Evolutionary conservation across 805 yeast species (phyloP).

Genomic region (Cephaloascus albidus): DNA sequence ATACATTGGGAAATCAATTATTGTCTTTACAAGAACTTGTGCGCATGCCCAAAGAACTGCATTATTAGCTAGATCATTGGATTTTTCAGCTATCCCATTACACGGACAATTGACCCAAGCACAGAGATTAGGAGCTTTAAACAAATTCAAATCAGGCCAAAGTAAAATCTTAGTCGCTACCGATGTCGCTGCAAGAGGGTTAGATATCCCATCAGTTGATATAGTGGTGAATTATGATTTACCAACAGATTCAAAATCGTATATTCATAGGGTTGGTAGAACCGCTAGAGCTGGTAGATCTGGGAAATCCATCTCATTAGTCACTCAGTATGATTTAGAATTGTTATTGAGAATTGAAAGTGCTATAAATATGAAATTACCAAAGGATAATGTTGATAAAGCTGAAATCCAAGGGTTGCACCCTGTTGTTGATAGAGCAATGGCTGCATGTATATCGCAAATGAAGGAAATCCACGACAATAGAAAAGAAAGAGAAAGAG

Average conservation of each 20-base stretch:
- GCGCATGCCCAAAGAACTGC: constrained; percentile 93
- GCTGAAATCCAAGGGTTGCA: constrained; percentile 70
- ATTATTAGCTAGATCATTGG: constrained; percentile 66
- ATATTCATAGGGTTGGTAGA: constrained; percentile 86
- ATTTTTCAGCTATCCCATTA: constrained; percentile 84
- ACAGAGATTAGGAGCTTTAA: constrained; percentile 74
- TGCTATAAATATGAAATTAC: constrained; percentile 73
- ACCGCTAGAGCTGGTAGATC: constrained; percentile 92
- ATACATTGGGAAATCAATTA: constrained; percentile 72
- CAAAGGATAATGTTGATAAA: constrained; percentile 73
- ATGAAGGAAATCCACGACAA: constrained; percentile 56
- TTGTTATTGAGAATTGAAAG: constrained; percentile 81
- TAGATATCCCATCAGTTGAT: constrained; percentile 77
- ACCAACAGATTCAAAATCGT: constrained; percentile 79
- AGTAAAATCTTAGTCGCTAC: constrained; percentile 69
- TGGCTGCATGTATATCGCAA: constrained; percentile 78
- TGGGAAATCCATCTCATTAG: constrained; percentile 79
- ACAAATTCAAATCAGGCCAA: constrained; percentile 67
- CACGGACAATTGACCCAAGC: constrained; percentile 89
- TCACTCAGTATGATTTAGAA: constrained; percentile 92
- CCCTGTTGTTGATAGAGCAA: constrained; percentile 85
- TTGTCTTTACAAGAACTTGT: constrained; percentile 88
- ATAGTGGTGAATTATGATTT: constrained; percentile 71
- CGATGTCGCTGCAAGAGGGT: constrained; percentile 85
- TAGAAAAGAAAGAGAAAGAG: constrained; percentile 8